Evolutionary conservation across 2,329 filamentous ascomycete genomes (phyloP).

Genomic region (Aspergillus pseudonomiae): DNA sequence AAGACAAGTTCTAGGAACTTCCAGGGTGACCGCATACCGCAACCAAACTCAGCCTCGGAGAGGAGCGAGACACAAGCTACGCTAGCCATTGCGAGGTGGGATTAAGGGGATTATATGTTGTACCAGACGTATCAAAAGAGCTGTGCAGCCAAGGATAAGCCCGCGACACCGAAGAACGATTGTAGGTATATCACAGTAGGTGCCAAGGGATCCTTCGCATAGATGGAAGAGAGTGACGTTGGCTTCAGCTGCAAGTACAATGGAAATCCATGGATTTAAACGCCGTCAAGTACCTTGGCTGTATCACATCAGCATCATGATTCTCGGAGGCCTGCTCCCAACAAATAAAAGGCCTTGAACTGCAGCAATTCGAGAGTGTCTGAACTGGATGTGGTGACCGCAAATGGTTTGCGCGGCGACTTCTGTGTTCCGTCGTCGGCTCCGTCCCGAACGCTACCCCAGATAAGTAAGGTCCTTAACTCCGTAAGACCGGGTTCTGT

Average conservation of each 20-base stretch:
- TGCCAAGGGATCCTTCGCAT: slow-evolving; percentile 7
- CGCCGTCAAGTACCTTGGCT: slow-evolving; percentile 12
- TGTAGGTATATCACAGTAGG: background rate
- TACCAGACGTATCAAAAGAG: background rate
- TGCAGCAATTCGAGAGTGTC: background rate
- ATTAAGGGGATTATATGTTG: background rate
- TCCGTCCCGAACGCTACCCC: slow-evolving; percentile 9
- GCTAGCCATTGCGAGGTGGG: slow-evolving; percentile 33
- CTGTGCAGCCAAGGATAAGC: background rate
- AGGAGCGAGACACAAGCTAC: slow-evolving; percentile 37
- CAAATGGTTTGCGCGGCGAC: slow-evolving; percentile 4
- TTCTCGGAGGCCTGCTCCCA: slow-evolving; percentile 16
- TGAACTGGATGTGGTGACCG: background rate
- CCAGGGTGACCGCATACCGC: slow-evolving; percentile 35
- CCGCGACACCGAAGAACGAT: background rate
- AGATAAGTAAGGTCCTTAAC: slow-evolving; percentile 3
- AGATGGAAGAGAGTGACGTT: slow-evolving; percentile 9
- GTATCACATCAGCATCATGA: slow-evolving; percentile 20
- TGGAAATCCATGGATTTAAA: slow-evolving; percentile 21
- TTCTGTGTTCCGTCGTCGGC: slow-evolving; percentile 11
- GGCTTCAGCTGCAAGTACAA: slow-evolving; percentile 18
- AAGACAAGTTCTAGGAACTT: slow-evolving; percentile 1
- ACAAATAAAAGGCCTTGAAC: slow-evolving; percentile 4
- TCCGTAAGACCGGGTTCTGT: background rate
- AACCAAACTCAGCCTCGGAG: slow-evolving; percentile 45